Base-by-base conservation (phyloP, 2,329 filamentous ascomycete genomes). In the Neopestalotiopsis clavispora region DNA sequence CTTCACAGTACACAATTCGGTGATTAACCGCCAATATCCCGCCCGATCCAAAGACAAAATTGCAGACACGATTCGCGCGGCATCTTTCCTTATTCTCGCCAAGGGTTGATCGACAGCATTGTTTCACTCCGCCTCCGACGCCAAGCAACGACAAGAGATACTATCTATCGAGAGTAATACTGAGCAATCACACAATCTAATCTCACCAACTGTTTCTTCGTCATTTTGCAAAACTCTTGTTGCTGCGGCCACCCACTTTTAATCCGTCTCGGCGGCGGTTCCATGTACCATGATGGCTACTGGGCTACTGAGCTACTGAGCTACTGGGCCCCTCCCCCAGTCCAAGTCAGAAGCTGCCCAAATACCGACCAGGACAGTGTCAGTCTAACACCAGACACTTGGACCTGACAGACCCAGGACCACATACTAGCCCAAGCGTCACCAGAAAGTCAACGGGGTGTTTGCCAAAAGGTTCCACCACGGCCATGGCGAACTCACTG, bases 61-160 rank as follows among this genome's bases (percentile, higher is more conserved):
- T n/a, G 13, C 20, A 17, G 45, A 52, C 45, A 52, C 45, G 45
- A 52, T 52, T 52, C 45, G 45, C 45, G 45, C 45, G 20, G 45
- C 57, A 59, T 30, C 57, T 59, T 49, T 32, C 62, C n/a, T 38
- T 40, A 66, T 69, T 63, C 32, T 63, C 68, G 68, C 68, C 68
- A 69, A 69, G 68, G 23, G 34, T 32, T 38, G 68, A 69, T 69
- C 68, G 65, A 63, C 68, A 64, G 58, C 52, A 34, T 65, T 67
- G 68, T 69, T 66, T 66, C 68, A 69, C 68, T 67, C 68, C 65
- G 70, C 68, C 52, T 52, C 65, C 67, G 40, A 65, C 67, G 71
- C 71, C 71, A 72, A 72, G 71, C 45, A 62, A 65, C 59, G 58
- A 67, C 69, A 42, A 70, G 65, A 40, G 34, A 42, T 45, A 66